Base-by-base conservation (phyloP, 495 filamentous ascomycete genomes). In the Neurospora sublineolata region DNA sequence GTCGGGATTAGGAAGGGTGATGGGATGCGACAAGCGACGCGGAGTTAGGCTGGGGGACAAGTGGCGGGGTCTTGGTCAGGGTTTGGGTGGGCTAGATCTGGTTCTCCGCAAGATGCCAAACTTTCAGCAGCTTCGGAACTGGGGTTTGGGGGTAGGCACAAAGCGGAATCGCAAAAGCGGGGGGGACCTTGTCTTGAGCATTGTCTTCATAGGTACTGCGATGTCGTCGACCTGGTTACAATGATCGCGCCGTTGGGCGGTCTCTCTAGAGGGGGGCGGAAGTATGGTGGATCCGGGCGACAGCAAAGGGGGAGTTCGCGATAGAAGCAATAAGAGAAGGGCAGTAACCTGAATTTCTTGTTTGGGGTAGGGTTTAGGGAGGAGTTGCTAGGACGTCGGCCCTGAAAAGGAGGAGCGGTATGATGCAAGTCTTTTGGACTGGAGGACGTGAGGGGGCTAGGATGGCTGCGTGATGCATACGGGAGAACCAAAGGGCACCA, bases 161-260 rank as follows among this genome's bases (percentile, higher is more conserved):
- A 67, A 74, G 74, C 52, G 27, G 27, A 33, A 60, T 60, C 52
- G 52, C 30, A 72, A 76, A 77, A 76, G 72, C 71, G 79, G 83
- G 52, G 44, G 52, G 77, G 83, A 90, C 87, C 84, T 86, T 81
- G 88, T 83, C 75, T 81, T 88, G 67, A 82, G 75, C 77, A 83
- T 82, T 74, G 78, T 80, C 75, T 77, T 80, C 79, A 81, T 81
- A 39, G 38, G 38, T 39, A 71, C 73, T 73, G 73, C 33, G 42
- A 60, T 40, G 72, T 72, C 37, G 74, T 60, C 52, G 52, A 60
- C 14, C 33, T 60, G 52, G 27, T 60, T 18, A 60, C 27, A 60
- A 16, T 18, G 14, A 33, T 60, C 14, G 52, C 23, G 27, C 52
- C 44, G 70, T 39, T 67, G 72, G 52, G 73, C 75, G 37, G 67